Evolutionary conservation across 1,284 basidiomycete genomes (phyloP), one percentile per base, ranked within the genome.

Genomic region (Schizophyllum amplum): DNA sequence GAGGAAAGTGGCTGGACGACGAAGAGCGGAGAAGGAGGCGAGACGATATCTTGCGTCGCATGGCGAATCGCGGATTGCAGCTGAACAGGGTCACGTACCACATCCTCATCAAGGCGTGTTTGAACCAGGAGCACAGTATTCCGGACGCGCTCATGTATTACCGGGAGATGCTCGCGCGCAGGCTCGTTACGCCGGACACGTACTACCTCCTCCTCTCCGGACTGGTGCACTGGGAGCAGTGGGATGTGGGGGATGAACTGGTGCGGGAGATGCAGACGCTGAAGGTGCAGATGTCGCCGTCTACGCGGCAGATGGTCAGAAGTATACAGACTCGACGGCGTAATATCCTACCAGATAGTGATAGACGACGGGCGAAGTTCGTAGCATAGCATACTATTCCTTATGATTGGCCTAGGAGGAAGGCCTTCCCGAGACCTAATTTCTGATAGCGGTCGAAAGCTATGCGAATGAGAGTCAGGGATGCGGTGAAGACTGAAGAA

Each of bases 141-240:
- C 17, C 17, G 33, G 33, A 78, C 61, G 88, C 83, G 17, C 69
- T 90, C 59, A 67, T 65, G 51, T 83, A 87, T 65, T 87, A 88
- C 69, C 74, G 75, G 56, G 79, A 84, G 61, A 91, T 93, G 88
- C 67, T 71, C 57, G 69, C 72, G 57, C 76, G 71, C 51, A 67
- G 86, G 57, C 68, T 72, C 55, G 73, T 84, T 57, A 77, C 75
- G 56, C 72, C 79, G 59, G 82, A 86, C 67, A 90, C 89, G 53
- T 94, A 87, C 83, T 84, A 83, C 69, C 75, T 93, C 63, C 67
- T 92, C 56, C 71, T 94, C 60, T 72, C 72, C 7, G 86, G 86
- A 27, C 66, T 94, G 62, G 64, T 81, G 58, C 68, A 68, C 27
- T 75, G 79, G 61, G 70, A 73, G 53, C 79, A 83, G 59, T 85